Percentiles rank a stretch among this genome's conserved stretches.
phyloP scores from a whole-genome alignment of 2,329 filamentous ascomycete genomes.

The Bipolaris bicolor region DNA sequence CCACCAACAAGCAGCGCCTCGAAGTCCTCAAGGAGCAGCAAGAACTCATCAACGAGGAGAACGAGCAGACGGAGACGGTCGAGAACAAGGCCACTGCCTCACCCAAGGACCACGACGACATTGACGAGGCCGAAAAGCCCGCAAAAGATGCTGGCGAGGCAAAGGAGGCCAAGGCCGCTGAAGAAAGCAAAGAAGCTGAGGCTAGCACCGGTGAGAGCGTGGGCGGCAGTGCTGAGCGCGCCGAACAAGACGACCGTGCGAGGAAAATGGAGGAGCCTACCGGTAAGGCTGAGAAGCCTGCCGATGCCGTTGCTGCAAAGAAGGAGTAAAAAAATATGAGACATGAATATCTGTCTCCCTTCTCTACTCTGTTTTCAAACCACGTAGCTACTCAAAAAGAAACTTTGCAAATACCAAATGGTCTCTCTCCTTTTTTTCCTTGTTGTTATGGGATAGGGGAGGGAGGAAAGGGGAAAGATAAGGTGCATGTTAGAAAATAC shows the following conservation, averaged over 20 bases:
- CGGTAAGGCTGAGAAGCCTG: conserved; percentile 27
- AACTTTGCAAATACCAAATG: conserved; percentile 7
- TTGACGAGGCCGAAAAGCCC: conserved; percentile 90
- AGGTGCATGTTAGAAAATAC: conserved; percentile 28
- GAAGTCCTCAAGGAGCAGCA: conserved; percentile 99
- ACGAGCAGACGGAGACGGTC: conserved; percentile 79
- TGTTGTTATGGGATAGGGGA: no score
- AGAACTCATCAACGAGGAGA: conserved; percentile 96
- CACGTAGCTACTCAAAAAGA: conserved; percentile 21
- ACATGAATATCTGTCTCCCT: background rate
- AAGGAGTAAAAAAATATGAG: conserved; percentile 16
- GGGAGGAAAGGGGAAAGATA: background rate
- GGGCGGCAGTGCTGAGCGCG: conserved; percentile 40
- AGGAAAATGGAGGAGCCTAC: conserved; percentile 27
- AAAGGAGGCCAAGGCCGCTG: conserved; percentile 28
- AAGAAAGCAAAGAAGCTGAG: conserved; percentile 38
- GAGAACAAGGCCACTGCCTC: conserved; percentile 77
- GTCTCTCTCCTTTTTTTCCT: background rate
- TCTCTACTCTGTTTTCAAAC: conserved; percentile 27
- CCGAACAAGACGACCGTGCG: conserved; percentile 43
- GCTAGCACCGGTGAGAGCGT: conserved; percentile 36
- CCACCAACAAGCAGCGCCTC: conserved; percentile 97
- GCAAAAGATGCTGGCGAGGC: conserved; percentile 23
- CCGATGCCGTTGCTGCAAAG: conserved; percentile 10
- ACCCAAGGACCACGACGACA: conserved; percentile 86